Base-by-base conservation (phyloP, 192 early-diverging fungal genomes). In the Blastocladiella britannica region DNA sequence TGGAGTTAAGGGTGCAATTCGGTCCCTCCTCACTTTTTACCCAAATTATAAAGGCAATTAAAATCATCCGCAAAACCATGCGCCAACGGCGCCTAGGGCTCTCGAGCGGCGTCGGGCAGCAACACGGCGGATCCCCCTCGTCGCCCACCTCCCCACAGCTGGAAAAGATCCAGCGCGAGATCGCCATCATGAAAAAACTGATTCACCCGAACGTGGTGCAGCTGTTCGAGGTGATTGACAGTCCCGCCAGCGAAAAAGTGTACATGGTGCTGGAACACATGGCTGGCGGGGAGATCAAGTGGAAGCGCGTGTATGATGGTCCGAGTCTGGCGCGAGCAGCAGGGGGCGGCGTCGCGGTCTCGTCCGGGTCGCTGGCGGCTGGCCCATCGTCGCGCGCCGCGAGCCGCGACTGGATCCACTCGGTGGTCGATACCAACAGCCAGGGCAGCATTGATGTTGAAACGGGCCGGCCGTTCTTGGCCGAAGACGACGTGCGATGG, bases 161-260 rank as follows among this genome's bases (percentile, higher is more conserved):
- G 58, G 74, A 91, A 67, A 92, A 92, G 67, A 88, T 97, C 61
- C 83, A 86, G 63, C 74, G 84, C 47, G 93, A 97, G 65, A 89
- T 97, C 58, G 90, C 90, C 7, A 95, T 97, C 47, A 72, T 97
- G 57, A 93, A 94, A 72, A 94, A 93, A 65, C 90, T 88, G 65
- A 68, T 72, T 25, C 93, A 97, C 56, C 89, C 89, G 7, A 80
- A 97, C 65, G 82, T 97, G 20, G 90, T 97, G 23, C 72, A 75
- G 18, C 68, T 97, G 55, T 72, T 75, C 51, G 93, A 94, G 66
- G 90, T 97, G 43, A 94, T 97, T 58, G 93, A 97, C 70, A 89
- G 93, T 65, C 90, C 89, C 1, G 72, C 69, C 28, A 81, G 82
- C 29, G 78, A 85, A 22, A 93, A 93, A 58, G 92, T 97, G 37